Conservation (phyloP, 495 filamentous ascomycete genomes). For the Terfezia boudieri region DNA sequence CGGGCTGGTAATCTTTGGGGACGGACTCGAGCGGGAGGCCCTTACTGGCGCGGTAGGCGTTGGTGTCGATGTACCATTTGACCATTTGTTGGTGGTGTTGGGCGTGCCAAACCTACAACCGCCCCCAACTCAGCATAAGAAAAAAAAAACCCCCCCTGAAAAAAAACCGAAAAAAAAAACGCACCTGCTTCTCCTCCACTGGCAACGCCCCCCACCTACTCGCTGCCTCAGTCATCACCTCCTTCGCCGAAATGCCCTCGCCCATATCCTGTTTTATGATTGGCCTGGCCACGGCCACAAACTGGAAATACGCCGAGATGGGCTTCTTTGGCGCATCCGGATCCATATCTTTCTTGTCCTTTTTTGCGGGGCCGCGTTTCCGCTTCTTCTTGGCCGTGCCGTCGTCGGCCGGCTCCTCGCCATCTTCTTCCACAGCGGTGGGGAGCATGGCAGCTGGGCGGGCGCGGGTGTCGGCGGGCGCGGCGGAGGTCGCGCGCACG, state of each 20-base stretch:
- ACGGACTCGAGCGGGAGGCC: slow-evolving; percentile 5
- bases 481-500: background rate
- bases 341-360: slow-evolving; percentile 27
- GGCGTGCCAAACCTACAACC: slow-evolving; percentile 10
- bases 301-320: slow-evolving; percentile 83
- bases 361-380: slow-evolving; percentile 41
- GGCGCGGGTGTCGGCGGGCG: background rate
- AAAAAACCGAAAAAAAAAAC: slow-evolving; percentile 9
- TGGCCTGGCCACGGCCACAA: slow-evolving; percentile 59
- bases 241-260: slow-evolving; percentile 42
- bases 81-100: slow-evolving; percentile 32
- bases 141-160: too few species aligned
- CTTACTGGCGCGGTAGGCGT: slow-evolving; percentile 32
- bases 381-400: slow-evolving; percentile 34
- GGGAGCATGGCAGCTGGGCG: background rate
- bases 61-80: slow-evolving; percentile 32
- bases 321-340: slow-evolving; percentile 89
- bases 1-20: slow-evolving; percentile 3
- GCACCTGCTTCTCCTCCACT: slow-evolving; percentile 48
- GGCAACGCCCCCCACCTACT: slow-evolving; percentile 59
- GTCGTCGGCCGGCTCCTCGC: slow-evolving; percentile 8
- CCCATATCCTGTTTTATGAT: slow-evolving; percentile 60
- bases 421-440: background rate
- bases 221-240: slow-evolving; percentile 63
- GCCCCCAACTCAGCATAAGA: too few species aligned